phyloP scores from a whole-genome alignment of 2,329 filamentous ascomycete species.

The Aspergillus eucalypticola region DNA sequence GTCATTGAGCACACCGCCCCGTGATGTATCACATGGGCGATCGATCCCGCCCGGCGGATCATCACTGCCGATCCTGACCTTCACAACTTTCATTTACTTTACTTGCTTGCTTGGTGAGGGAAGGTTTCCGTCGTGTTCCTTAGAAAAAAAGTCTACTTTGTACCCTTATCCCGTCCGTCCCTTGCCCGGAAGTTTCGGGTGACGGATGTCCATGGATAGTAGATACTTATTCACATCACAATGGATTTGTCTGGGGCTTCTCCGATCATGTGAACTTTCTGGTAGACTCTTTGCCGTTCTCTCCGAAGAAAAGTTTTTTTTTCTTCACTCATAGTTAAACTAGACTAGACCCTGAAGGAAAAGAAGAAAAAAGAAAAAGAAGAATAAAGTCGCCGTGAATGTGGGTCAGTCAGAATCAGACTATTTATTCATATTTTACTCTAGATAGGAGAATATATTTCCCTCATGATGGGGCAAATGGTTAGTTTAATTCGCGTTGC shows the following conservation, averaged over 20 bases:
- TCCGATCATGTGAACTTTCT: background rate
- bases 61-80: constrained; percentile 5
- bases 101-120: background rate
- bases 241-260: no score
- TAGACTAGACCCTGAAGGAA: background rate
- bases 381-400: background rate
- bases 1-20: constrained; percentile 4
- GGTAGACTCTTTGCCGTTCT: background rate
- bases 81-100: background rate
- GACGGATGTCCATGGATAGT: background rate
- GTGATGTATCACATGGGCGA: constrained; percentile 10
- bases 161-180: background rate
- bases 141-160: no score
- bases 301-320: background rate
- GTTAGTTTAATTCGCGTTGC: background rate
- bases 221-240: no score
- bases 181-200: background rate
- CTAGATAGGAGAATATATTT: background rate
- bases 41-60: constrained; percentile 4
- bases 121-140: no score
- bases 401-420: background rate
- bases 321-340: no score
- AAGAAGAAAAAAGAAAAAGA: no score
- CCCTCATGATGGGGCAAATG: background rate
- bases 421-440: no score